Evolutionary conservation across 1,139 yeast species (phyloP), one percentile per base, ranked within the genome.

Genomic region (Saccharomyces pastorianus): DNA sequence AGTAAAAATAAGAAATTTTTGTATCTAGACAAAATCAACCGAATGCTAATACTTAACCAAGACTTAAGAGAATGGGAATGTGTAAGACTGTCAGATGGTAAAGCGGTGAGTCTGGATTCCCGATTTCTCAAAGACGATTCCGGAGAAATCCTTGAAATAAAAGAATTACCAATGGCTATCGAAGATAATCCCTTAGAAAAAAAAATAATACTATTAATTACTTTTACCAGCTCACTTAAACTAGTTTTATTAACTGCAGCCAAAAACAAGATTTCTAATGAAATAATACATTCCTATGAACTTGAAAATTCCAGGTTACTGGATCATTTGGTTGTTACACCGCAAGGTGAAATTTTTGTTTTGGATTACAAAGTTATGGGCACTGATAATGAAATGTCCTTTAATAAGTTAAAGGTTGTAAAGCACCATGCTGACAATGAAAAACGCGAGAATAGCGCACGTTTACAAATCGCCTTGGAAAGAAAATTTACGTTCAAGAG

Each of bases 71-170:
- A 61, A 26, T 63, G 69, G 63, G 62, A 64, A 47, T 63, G 65
- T 50, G 50, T 65, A 17, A 66, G 64, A 51, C 49, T 65, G 28
- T 58, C 56, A 8, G 64, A 62, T 52, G 68, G 70, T 8, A 65
- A 62, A 51, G 51, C 56, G 0, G 48, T 63, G 47, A 29, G 59
- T 2, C 52, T 66, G 23, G 58, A 61, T 47, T 53, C 59, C 6
- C 14, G 25, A 54, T 26, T 54, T 57, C 17, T 57, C 59, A 17
- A 49, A 42, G 41, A 50, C 32, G 26, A 34, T 41, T 34, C 27
- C 5, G 48, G 38, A 6, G 42, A 27, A 52, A 52, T 29, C 42
- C 54, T 25, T 47, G 46, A 13, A 46, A 50, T n/a, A 46, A 46
- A 46, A 20, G 62, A 58, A 47, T 17, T 56, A 6, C 57, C 58